Percentiles rank a stretch among this genome's conserved stretches.
Evolutionary conservation across 164 flowering plant species (phyloP).

Genomic region (Stephania cephalantha): DNA sequence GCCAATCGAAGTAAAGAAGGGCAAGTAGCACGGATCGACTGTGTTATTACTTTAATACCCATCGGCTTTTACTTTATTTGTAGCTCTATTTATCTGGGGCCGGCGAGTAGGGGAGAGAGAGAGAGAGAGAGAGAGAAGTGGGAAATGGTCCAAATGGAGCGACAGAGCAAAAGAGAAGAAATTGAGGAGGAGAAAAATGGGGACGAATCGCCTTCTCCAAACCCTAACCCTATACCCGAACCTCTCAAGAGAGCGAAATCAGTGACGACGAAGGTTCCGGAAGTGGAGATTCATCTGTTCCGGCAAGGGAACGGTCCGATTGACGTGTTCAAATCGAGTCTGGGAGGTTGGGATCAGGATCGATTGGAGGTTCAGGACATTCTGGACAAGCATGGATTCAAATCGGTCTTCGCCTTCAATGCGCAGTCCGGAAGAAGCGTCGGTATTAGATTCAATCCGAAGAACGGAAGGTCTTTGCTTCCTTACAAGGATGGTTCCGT

Average conservation of each 20-base stretch:
- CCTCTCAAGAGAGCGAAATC: conserved; percentile 7
- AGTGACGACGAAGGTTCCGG: conserved; percentile 39
- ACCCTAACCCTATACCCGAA: conserved; percentile 2
- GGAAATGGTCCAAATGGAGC: conserved; percentile 8
- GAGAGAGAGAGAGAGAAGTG: neutral
- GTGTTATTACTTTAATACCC: neutral
- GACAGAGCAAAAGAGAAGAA: conserved; percentile 11
- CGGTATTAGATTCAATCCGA: conserved; percentile 44
- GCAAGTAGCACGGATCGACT: neutral
- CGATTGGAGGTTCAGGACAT: conserved; percentile 48
- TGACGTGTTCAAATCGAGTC: conserved; percentile 36
- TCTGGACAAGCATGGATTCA: conserved; percentile 45
- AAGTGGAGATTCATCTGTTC: conserved; percentile 41
- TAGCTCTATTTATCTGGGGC: neutral
- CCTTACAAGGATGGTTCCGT: conserved; percentile 43
- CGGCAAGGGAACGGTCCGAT: conserved; percentile 50
- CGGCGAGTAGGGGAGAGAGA: neutral
- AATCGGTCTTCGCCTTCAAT: conserved; percentile 40
- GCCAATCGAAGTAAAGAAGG: too few relatives aligned
- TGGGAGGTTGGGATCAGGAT: conserved; percentile 61
- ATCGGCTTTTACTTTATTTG: neutral
- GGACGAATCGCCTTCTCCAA: neutral
- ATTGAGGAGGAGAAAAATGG: conserved; percentile 7
- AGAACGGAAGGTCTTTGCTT: conserved; percentile 46
- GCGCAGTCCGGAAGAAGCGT: conserved; percentile 37